Evolutionary conservation across 208 protist genomes (phyloP).

Genomic region (Leishmania gerbilli): DNA sequence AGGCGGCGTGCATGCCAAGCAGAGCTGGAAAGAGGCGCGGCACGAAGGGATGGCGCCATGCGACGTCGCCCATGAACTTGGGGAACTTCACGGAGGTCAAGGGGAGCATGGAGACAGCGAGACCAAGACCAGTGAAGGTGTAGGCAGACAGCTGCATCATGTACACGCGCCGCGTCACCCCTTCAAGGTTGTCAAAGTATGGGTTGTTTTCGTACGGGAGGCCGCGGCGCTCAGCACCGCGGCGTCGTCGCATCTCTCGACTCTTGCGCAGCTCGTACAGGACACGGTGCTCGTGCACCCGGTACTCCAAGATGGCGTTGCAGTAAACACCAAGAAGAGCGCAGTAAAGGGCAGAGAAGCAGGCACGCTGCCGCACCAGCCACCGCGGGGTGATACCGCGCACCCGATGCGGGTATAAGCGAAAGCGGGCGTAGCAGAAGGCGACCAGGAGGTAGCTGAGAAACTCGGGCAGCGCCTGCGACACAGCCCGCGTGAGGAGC

Average conservation of each 20-base stretch:
- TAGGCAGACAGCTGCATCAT: constrained; percentile 72
- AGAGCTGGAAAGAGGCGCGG: constrained; percentile 83
- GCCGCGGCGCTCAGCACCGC: constrained; percentile 52
- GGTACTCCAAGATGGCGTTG: constrained; percentile 79
- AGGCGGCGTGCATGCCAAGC: constrained; percentile 81
- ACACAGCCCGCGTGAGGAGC: constrained; percentile 64
- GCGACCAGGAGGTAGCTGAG: constrained; percentile 74
- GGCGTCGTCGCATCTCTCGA: constrained; percentile 75
- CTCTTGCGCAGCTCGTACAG: constrained; percentile 80
- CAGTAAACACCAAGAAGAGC: constrained; percentile 71
- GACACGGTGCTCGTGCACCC: constrained; percentile 73
- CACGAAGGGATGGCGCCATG: constrained; percentile 84
- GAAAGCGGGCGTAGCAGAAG: constrained; percentile 84
- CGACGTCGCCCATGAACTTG: constrained; percentile 89
- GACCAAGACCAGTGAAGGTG: constrained; percentile 41
- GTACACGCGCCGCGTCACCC: constrained; percentile 79
- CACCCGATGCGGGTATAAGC: constrained; percentile 76
- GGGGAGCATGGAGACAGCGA: constrained; percentile 68
- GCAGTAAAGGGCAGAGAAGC: constrained; percentile 74
- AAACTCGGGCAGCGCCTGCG: constrained; percentile 78
- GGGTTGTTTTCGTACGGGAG: constrained; percentile 63
- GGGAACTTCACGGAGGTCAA: constrained; percentile 79
- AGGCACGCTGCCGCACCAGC: constrained; percentile 76
- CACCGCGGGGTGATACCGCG: constrained; percentile 80
- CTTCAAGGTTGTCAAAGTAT: constrained; percentile 81